A percentile compares a stretch with the other conserved stretches of the same genome.
Evolutionary conservation across 163 green algal species (phyloP).

Genomic region (Scenedesmus sp.): DNA sequence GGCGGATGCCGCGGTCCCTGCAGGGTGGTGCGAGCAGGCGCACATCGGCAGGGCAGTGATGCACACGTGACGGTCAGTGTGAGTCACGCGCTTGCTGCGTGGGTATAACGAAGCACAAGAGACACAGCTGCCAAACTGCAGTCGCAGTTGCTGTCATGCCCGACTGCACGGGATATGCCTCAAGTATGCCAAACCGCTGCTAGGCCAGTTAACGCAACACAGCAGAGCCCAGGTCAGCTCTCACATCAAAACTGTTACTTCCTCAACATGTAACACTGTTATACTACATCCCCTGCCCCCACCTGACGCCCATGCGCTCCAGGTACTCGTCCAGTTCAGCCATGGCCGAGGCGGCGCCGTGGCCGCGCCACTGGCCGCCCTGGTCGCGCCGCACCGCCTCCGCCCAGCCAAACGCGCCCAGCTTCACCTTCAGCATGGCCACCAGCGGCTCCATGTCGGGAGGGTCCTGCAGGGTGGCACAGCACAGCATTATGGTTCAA

Average conservation of each 20-base stretch:
- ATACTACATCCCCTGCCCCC: not conserved
- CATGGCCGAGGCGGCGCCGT: slow-evolving; percentile 19
- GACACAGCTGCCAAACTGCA: too few species aligned
- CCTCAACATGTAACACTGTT: too few species aligned
- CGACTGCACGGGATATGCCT: too few species aligned
- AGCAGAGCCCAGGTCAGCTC: too few species aligned
- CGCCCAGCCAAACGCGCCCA: slow-evolving; percentile 83
- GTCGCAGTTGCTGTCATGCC: too few species aligned
- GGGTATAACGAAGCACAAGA: too few species aligned
- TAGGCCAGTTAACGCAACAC: too few species aligned
- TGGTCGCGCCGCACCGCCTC: slow-evolving; percentile 68
- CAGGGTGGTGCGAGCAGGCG: not conserved
- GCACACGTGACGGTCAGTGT: not conserved
- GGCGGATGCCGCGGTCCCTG: slow-evolving; percentile 16
- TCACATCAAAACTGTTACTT: too few species aligned
- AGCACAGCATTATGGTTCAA: not conserved
- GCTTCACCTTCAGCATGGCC: slow-evolving; percentile 75
- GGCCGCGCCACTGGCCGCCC: slow-evolving; percentile 9
- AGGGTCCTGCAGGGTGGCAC: slow-evolving; percentile 19
- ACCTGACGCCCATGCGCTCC: slow-evolving; percentile 82
- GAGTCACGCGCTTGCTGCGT: too few species aligned
- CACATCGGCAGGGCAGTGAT: not conserved
- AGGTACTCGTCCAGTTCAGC: slow-evolving; percentile 81
- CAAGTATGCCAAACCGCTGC: too few species aligned
- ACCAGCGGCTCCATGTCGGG: slow-evolving; percentile 63